Evolutionary conservation across 2,329 filamentous ascomycete species (phyloP), one percentile per base, ranked within the genome.

Genomic region (Ceratocystis lukuohia): DNA sequence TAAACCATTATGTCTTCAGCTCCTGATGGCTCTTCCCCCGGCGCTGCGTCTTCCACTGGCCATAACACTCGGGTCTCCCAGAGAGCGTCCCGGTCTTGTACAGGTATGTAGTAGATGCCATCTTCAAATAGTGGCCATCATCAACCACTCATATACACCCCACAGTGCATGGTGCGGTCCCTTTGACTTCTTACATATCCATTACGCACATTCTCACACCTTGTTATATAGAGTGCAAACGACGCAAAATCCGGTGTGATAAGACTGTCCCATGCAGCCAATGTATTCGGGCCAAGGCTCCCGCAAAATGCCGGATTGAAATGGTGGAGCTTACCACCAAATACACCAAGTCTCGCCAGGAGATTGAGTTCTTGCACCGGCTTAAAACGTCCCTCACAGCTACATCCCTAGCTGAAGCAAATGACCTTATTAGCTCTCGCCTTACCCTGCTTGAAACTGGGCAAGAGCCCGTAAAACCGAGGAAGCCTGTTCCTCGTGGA

Each of bases 281-380:
- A 25, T 68, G 66, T 63, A 57, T 68, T 28, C 57, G 64, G 10
- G 66, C 66, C 17, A 68, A 68, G 30, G 63, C 66, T 12, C 66
- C 66, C 6, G 59, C 62, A 17, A 57, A 59, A 22, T 68, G 66
- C 41, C 63, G 64, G 5, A 64, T 68, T 17, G 66, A 68, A 45
- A 68, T 64, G n/a, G 66, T 68, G 5, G 66, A 68, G 59, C 50
- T 68, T 17, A 68, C 66, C 22, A 68, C 66, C 37, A 68, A 68
- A 59, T 63, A 68, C 66, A 68, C 66, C 33, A 68, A 68, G 25
- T 68, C 66, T 5, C 66, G 66, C 25, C 66, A 68, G 33, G 66
- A 68, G 57, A 68, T 68, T 8, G 63, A 68, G 33, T 68, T 68
- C 30, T 50, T 68, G 46, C 57, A 68, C 25, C 57, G 62, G 33